These are phyloP conservation scores for Hordeum vulgare DNA, from an alignment of 176 grass and related monocot genomes.

Conservation along the genomic window MorexV3_pseudomolecules_assembly NC_058518.1:225296917-225297416, in stretches of 20 bases:
- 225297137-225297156: background rate
- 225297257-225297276: conserved; percentile 94
- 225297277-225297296: conserved; percentile 97
- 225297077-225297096: background rate
- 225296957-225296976: background rate
- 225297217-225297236: conserved; percentile 98
- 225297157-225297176: background rate
- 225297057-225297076: background rate
- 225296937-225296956: background rate
- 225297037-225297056: background rate
- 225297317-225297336: conserved; percentile 72
- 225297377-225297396: background rate
- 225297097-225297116: background rate
- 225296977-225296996: background rate
- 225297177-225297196: conserved; percentile 24
- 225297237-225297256: conserved; percentile 94
- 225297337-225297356: background rate
- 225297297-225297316: conserved; percentile 98
- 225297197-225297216: conserved; percentile 96
- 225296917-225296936: background rate
- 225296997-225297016: background rate
- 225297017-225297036: background rate
- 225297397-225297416: conserved; percentile 99
- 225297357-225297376: conserved; percentile 5
- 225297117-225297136: conserved; percentile 7